Conservation (phyloP, 2,329 filamentous ascomycete species). For the Orbilia brochopaga region DNA sequence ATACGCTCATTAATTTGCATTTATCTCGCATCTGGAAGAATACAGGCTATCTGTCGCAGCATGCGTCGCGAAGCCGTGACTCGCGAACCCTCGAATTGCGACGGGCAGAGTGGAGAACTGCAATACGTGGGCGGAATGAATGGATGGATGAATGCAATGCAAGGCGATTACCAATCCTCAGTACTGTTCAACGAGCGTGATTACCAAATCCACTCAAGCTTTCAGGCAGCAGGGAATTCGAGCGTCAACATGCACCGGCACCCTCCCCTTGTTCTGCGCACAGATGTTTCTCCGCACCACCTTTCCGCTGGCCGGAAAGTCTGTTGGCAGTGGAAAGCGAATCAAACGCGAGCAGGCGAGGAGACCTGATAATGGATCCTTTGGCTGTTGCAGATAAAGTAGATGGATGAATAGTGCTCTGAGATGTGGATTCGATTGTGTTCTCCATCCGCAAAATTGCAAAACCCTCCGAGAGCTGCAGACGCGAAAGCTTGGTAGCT, state of each 20-base stretch:
- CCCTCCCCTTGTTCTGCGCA: constrained; percentile 25
- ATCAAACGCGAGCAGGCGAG: background rate
- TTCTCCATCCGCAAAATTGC: constrained; percentile 1
- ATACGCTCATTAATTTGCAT: constrained; percentile 2
- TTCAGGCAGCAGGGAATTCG: constrained; percentile 15
- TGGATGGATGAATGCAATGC: background rate
- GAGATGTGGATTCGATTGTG: background rate
- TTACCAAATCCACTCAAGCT: constrained; percentile 22
- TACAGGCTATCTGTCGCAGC: constrained; percentile 2
- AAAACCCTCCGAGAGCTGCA: background rate
- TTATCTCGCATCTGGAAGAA: background rate
- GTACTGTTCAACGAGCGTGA: constrained; percentile 29
- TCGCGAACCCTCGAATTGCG: constrained; percentile 18
- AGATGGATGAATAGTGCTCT: constrained; percentile 1
- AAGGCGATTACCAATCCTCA: constrained; percentile 39
- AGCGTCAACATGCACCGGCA: constrained; percentile 6
- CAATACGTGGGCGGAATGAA: too few relatives aligned
- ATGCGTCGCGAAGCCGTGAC: constrained; percentile 23
- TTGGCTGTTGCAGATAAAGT: too few relatives aligned
- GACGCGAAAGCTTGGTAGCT: constrained; percentile 9
- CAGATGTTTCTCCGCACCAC: constrained; percentile 39
- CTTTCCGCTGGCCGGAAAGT: constrained; percentile 13
- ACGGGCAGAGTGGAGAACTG: too few relatives aligned
- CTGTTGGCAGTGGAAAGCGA: constrained; percentile 6
- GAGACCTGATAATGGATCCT: background rate